Conservation (phyloP, 345 rosid species). For the Litchi chinensis region DNA sequence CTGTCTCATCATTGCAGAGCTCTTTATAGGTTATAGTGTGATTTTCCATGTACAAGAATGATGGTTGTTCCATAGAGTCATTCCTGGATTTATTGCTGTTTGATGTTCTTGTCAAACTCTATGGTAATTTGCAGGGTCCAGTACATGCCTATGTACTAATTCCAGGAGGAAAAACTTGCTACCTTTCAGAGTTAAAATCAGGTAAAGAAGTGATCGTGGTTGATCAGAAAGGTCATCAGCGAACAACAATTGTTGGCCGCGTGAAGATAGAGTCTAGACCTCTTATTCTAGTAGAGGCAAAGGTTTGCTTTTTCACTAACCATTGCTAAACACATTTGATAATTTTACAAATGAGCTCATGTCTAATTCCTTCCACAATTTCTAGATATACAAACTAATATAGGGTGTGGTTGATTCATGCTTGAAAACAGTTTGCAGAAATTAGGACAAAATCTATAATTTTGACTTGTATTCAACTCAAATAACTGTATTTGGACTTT, state of each 20-base stretch:
- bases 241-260: slow-evolving; percentile 73
- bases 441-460: too few species aligned
- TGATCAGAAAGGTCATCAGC: slow-evolving; percentile 62
- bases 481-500: too few species aligned
- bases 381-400: too few species aligned
- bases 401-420: not conserved
- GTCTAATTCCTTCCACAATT: not conserved
- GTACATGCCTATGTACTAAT: slow-evolving; percentile 80
- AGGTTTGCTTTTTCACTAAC: slow-evolving; percentile 45
- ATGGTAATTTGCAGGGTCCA: slow-evolving; percentile 61
- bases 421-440: too few species aligned
- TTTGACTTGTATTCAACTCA: too few species aligned
- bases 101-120: not conserved
- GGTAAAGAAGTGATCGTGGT: slow-evolving; percentile 71
- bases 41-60: not conserved
- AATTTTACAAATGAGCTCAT: not conserved
- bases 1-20: not conserved
- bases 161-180: slow-evolving; percentile 87
- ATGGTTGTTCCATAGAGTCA: not conserved
- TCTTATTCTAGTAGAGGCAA: slow-evolving; percentile 71
- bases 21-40: not conserved
- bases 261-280: slow-evolving; percentile 89
- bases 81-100: not conserved
- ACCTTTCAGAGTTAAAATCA: slow-evolving; percentile 81
- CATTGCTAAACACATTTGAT: not conserved